These are phyloP conservation scores for Populus hybrid DNA, from an alignment of 441 rosid species.

Conservation along the genomic window DNA sequence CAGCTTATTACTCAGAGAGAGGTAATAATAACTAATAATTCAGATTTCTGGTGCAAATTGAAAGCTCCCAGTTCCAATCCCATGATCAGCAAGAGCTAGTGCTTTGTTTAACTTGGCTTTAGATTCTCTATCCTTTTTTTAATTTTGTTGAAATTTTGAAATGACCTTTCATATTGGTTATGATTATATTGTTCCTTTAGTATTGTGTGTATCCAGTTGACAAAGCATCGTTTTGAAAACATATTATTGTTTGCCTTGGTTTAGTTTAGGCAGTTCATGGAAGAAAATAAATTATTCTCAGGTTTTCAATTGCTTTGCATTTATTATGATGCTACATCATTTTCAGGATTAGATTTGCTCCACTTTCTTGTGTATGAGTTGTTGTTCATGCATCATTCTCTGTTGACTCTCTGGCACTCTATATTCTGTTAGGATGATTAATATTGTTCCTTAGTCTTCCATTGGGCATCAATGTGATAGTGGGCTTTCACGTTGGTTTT, in stretches of 20 bases:
- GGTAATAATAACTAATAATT: conserved; percentile 29
- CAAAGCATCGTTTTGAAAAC: background rate
- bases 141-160: background rate
- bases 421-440: background rate
- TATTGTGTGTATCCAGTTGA: background rate
- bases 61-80: background rate
- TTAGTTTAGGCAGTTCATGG: background rate
- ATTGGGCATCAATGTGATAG: background rate
- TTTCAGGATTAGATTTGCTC: background rate
- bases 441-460: background rate
- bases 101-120: background rate
- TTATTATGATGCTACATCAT: background rate
- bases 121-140: background rate
- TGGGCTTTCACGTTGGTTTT: background rate
- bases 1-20: conserved; percentile 90
- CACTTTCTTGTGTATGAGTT: background rate
- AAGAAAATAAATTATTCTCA: background rate
- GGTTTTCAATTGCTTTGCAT: background rate
- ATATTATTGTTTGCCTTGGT: background rate
- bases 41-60: background rate
- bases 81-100: background rate
- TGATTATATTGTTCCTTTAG: background rate
- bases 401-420: background rate
- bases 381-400: background rate
- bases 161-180: background rate